These are phyloP conservation scores for Bryoerythrophyllum caledonicum DNA, from an alignment of 225 moss, liverwort and hornwort species.

Conservation along the genomic window DNA sequence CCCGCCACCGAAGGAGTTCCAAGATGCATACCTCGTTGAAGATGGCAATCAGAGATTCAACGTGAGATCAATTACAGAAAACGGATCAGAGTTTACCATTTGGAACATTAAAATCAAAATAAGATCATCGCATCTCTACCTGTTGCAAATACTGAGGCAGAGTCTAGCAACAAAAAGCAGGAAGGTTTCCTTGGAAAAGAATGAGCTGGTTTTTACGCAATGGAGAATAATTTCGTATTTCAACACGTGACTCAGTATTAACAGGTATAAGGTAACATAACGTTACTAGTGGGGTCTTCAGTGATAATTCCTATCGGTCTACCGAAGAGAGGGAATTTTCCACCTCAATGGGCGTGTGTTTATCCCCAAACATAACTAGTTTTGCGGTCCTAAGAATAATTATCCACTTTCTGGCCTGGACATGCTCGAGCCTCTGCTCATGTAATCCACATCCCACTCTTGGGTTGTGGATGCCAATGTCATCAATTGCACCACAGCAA, in stretches of 20 bases:
- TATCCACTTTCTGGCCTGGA: slow-evolving; percentile 12
- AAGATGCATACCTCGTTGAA: background rate
- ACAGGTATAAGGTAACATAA: background rate
- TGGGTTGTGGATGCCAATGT: slow-evolving; percentile 79
- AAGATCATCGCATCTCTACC: background rate
- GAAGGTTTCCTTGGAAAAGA: background rate
- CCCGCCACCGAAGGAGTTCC: background rate
- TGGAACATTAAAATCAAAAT: no score
- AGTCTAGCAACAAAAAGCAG: background rate
- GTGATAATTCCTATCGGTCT: slow-evolving; percentile 1
- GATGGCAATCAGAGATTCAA: background rate
- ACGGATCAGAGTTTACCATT: background rate
- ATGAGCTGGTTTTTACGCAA: slow-evolving; percentile 20
- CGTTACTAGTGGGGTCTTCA: background rate
- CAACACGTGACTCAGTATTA: background rate
- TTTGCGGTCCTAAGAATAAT: background rate
- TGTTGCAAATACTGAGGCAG: background rate
- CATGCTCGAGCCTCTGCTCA: slow-evolving; percentile 27
- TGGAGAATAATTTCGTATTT: background rate
- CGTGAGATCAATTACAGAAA: slow-evolving; percentile 2
- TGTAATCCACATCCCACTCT: slow-evolving; percentile 73
- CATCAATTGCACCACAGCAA: slow-evolving; percentile 87
- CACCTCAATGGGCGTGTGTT: background rate
- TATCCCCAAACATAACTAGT: background rate
- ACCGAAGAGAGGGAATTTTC: background rate